Base-by-base conservation (phyloP, 345 rosid species). In the Nasturtium officinale region DNA sequence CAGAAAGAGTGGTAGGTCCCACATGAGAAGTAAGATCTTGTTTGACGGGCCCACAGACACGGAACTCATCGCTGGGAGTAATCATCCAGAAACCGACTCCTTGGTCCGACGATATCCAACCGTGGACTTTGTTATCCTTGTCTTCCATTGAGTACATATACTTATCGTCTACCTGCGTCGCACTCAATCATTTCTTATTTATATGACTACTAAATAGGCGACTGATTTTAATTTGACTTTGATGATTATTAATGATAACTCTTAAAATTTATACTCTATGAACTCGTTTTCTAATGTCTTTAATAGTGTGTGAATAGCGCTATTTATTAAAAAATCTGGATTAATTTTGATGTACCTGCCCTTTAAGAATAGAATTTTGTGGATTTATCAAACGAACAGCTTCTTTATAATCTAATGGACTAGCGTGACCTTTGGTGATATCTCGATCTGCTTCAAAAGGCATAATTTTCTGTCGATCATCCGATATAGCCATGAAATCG, bases 1-100 rank as follows among this genome's bases (percentile, higher is more conserved):
- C 98, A 0, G 82, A 72, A 57, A 95, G 96, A 0, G 68, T 62
- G 5, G 71, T 76, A 2, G 99, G 97, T 29, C 97, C 98, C 2
- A 71, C 89, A 73, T 88, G 99, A 56, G 94, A 83, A 33, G 97
- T 89, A 20, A 95, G 96, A 26, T 90, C 99, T 77, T 95, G 99
- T 42, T 91, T 88, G 35, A 75, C 3, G 5, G 99, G 94, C 15
- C 99, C 99, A 48, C 87, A 87, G 0, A 56, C 64, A 11, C 84
- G 84, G 38, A 82, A 87, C 82, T 95, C 99, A 46, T 87, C 43
- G 52, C 83, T 85, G 2, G 98, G 94, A 21, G 90, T 87, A 79
- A 95, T 91, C 86, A 95, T 72, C 98, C 99, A 95, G 55, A 95
- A 88, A 7, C 97, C 99, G 4, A 87, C 83, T 7, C 82, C 67